phyloP scores from a whole-genome alignment of 2,329 filamentous ascomycete species.

The Chrysoporthe austroafricana region DNA sequence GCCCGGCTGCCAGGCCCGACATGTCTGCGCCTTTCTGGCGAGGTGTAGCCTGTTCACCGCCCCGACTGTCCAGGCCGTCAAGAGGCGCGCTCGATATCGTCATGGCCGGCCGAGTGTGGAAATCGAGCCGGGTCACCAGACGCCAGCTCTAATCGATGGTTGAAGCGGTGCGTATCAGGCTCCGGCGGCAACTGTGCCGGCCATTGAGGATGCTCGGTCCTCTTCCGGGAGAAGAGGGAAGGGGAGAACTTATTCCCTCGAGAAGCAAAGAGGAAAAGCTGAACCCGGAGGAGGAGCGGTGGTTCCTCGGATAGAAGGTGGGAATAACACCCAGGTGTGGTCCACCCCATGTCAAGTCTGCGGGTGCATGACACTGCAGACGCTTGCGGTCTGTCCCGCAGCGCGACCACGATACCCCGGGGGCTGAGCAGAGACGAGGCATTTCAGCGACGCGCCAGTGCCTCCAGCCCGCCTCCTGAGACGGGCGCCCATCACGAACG shows the following conservation, averaged over 20 bases:
- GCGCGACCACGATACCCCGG: not conserved
- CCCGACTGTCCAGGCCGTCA: not conserved
- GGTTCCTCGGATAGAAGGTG: slow-evolving; percentile 2
- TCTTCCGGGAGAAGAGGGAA: not conserved
- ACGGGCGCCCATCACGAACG: no score
- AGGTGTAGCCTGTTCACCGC: not conserved
- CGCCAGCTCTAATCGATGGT: not conserved
- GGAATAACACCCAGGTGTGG: slow-evolving; percentile 10
- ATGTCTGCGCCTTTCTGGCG: not conserved
- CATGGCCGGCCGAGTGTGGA: slow-evolving; percentile 2
- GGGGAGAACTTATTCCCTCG: not conserved
- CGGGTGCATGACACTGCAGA: not conserved
- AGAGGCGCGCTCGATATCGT: not conserved
- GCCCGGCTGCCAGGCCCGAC: not conserved
- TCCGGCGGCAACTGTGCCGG: not conserved
- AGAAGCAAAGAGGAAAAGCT: not conserved
- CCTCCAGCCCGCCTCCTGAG: no score
- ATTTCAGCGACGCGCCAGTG: no score
- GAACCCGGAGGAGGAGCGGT: not conserved
- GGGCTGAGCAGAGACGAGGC: not conserved
- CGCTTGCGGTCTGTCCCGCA: slow-evolving; percentile 1
- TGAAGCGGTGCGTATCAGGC: not conserved
- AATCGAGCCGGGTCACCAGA: not conserved
- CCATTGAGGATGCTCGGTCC: not conserved
- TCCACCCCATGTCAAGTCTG: slow-evolving; percentile 1